Conservation (phyloP, 2,329 filamentous ascomycete genomes). For the Epichloe coenophiala region DNA sequence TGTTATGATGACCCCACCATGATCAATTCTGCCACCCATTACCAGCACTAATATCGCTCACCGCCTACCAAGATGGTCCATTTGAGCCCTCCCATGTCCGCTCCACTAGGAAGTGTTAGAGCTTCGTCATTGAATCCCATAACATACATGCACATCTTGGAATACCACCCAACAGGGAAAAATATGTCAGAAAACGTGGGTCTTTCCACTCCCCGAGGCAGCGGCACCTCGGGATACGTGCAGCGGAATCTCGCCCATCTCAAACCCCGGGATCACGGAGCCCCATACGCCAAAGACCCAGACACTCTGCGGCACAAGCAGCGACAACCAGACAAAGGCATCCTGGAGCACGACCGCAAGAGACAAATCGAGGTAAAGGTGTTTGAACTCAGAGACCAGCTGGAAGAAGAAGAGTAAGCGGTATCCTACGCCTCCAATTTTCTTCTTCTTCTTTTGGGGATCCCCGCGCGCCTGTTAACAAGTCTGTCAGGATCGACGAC, state of each 20-base stretch:
- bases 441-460: not conserved
- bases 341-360: constrained; percentile 87
- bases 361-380: constrained; percentile 88
- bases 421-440: not conserved
- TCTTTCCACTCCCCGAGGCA: constrained; percentile 84
- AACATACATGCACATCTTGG: not conserved
- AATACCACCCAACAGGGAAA: not conserved
- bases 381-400: constrained; percentile 72
- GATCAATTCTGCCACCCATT: constrained; percentile 14
- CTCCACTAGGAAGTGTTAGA: not conserved
- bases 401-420: constrained; percentile 74
- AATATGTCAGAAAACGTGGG: constrained; percentile 94
- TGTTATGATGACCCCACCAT: constrained; percentile 9
- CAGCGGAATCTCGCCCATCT: constrained; percentile 90
- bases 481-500: constrained; percentile 51
- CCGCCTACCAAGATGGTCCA: constrained; percentile 10
- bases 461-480: constrained; percentile 4
- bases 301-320: constrained; percentile 60
- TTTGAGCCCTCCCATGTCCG: not conserved
- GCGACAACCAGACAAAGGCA: constrained; percentile 79
- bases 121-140: not conserved
- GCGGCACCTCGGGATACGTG: constrained; percentile 93
- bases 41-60: constrained; percentile 7
- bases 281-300: constrained; percentile 62
- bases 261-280: constrained; percentile 64